Evolutionary conservation across 805 yeast genomes (phyloP).

Genomic region (Myxozyma melibiosi): DNA sequence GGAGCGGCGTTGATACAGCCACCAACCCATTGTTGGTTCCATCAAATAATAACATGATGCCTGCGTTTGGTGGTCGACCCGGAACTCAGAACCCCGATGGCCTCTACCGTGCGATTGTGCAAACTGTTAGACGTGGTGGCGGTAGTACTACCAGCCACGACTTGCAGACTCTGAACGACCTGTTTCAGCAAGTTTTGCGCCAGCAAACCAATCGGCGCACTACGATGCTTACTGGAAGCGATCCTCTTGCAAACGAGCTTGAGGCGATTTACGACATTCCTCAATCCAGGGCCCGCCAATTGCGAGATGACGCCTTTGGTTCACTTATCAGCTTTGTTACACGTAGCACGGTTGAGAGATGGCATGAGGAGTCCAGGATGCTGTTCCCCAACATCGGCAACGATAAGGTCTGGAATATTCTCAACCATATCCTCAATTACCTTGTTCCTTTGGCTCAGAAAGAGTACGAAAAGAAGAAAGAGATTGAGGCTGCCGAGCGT

Average conservation of each 20-base stretch:
- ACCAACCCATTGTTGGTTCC: constrained; percentile 28
- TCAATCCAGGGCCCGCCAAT: constrained; percentile 10
- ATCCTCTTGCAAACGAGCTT: constrained; percentile 23
- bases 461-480: constrained; percentile 24
- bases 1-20: constrained; percentile 22
- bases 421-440: constrained; percentile 35
- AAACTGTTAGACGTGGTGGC: background rate
- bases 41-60: constrained; percentile 6
- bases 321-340: constrained; percentile 31
- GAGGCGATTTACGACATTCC: constrained; percentile 21
- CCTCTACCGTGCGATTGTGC: constrained; percentile 1
- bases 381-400: constrained; percentile 51
- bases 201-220: constrained; percentile 10
- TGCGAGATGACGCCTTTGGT: constrained; percentile 34
- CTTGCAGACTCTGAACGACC: constrained; percentile 15
- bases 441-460: constrained; percentile 34
- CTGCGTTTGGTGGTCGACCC: background rate
- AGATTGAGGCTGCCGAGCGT: constrained; percentile 28
- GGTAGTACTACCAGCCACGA: constrained; percentile 5
- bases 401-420: constrained; percentile 38
- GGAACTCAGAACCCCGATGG: background rate
- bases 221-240: constrained; percentile 8
- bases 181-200: constrained; percentile 26
- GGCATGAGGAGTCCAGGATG: constrained; percentile 61
- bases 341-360: constrained; percentile 62